These are phyloP conservation scores for Kwoniella shandongensis DNA, from an alignment of 768 basidiomycete species.

Conservation along the genomic window DNA sequence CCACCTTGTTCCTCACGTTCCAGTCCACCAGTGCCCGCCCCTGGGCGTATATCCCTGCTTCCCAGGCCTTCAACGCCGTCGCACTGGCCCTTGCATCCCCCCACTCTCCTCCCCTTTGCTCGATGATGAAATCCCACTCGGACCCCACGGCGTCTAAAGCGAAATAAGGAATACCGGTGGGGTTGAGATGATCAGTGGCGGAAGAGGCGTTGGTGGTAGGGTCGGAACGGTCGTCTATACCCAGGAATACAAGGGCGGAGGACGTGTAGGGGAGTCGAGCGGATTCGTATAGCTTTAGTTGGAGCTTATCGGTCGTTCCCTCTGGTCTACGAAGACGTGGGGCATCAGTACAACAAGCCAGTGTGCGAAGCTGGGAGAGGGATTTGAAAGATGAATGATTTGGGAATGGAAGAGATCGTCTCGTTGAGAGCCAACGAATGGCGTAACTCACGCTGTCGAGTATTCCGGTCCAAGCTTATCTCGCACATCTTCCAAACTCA, in stretches of 20 bases:
- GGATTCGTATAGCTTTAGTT: slow-evolving; percentile 58
- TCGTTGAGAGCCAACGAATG: no score
- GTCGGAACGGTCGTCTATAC: slow-evolving; percentile 47
- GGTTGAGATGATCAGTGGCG: slow-evolving; percentile 65
- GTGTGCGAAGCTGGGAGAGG: not conserved
- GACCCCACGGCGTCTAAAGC: slow-evolving; percentile 67
- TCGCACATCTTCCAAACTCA: slow-evolving; percentile 71
- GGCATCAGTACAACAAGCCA: not conserved
- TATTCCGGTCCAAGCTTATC: slow-evolving; percentile 51
- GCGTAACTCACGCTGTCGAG: slow-evolving; percentile 33
- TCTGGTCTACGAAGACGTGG: not conserved
- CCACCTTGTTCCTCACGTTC: slow-evolving; percentile 85
- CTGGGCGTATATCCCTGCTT: slow-evolving; percentile 72
- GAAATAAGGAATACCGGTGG: slow-evolving; percentile 83
- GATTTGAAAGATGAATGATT: not conserved
- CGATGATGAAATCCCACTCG: slow-evolving; percentile 44
- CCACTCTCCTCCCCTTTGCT: slow-evolving; percentile 53
- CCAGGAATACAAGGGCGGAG: slow-evolving; percentile 48
- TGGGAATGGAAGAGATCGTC: no score
- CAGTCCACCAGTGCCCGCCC: slow-evolving; percentile 85
- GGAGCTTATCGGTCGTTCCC: not conserved
- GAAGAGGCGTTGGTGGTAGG: slow-evolving; percentile 56
- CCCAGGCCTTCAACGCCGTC: slow-evolving; percentile 60
- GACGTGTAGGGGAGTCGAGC: slow-evolving; percentile 33
- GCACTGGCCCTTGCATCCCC: slow-evolving; percentile 53